These are phyloP conservation scores for Zygosaccharomyces bisporus DNA, from an alignment of 805 yeast genomes.

Conservation along the genomic window DNA sequence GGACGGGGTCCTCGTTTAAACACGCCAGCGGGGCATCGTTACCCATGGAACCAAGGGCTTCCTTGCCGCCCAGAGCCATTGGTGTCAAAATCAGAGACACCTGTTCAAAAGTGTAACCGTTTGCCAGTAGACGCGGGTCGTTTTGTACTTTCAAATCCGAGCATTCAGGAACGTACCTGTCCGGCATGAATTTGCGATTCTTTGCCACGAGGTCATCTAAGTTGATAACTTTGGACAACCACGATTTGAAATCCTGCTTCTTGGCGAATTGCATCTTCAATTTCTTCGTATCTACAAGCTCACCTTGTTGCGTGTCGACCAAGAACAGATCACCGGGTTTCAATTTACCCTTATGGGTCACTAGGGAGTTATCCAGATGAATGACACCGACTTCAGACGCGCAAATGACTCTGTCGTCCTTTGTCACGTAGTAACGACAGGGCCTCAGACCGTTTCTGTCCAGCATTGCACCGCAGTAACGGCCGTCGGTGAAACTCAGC, in stretches of 20 bases:
- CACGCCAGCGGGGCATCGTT: conserved; percentile 96
- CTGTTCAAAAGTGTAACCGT: conserved; percentile 95
- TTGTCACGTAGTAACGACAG: conserved; percentile 93
- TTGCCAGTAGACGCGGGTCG: conserved; percentile 80
- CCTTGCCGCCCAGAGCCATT: conserved; percentile 90
- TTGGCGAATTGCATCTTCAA: conserved; percentile 75
- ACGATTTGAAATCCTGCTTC: conserved; percentile 86
- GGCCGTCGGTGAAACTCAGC: conserved; percentile 93
- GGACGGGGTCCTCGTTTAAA: conserved; percentile 84
- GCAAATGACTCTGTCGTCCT: conserved; percentile 92
- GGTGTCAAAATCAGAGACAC: conserved; percentile 79
- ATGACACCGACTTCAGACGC: conserved; percentile 98
- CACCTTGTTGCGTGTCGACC: conserved; percentile 89
- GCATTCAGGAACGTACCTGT: conserved; percentile 23
- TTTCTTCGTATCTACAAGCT: conserved; percentile 89
- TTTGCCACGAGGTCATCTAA: conserved; percentile 70
- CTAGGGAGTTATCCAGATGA: conserved; percentile 75
- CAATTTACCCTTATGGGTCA: conserved; percentile 87
- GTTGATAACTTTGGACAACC: conserved; percentile 85
- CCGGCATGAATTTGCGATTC: conserved; percentile 39
- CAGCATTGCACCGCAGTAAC: conserved; percentile 96
- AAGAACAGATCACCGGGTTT: conserved; percentile 95
- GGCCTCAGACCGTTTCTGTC: conserved; percentile 98
- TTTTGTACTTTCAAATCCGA: conserved; percentile 50
- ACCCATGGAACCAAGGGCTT: conserved; percentile 98